These are phyloP conservation scores for Coriolopsis trogii DNA, from an alignment of 1,284 basidiomycete genomes.

Conservation along the genomic window DNA sequence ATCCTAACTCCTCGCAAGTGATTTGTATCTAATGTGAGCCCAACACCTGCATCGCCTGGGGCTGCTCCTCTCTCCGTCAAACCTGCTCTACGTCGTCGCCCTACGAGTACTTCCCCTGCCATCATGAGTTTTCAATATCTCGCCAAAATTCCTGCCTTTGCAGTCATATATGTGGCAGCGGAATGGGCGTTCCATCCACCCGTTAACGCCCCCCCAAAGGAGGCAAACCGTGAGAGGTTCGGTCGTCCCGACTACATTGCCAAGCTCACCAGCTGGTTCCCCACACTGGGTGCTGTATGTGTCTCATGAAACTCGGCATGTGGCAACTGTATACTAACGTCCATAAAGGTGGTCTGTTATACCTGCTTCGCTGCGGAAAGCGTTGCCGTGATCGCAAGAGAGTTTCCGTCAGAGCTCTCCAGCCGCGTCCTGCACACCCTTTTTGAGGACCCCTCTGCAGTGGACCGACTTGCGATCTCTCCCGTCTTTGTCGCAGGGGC, in stretches of 20 bases:
- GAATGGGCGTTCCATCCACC: background rate
- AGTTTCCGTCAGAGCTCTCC: conserved; percentile 1
- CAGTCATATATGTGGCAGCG: background rate
- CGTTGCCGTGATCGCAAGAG: conserved; percentile 1
- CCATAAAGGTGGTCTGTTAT: background rate
- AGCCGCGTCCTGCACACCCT: background rate
- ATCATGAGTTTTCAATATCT: background rate
- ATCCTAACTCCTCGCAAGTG: too few relatives aligned
- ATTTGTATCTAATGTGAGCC: too few relatives aligned
- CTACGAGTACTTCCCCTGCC: too few relatives aligned
- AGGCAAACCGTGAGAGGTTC: background rate
- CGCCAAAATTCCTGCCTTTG: background rate
- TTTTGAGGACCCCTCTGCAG: background rate
- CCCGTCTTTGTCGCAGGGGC: background rate
- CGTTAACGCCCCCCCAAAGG: background rate
- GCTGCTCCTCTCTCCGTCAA: too few relatives aligned
- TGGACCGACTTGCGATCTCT: background rate
- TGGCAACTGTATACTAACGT: background rate
- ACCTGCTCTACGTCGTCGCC: too few relatives aligned
- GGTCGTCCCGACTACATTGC: background rate
- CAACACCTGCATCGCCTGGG: too few relatives aligned
- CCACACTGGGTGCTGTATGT: background rate
- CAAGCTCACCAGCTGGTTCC: background rate
- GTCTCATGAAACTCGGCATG: background rate
- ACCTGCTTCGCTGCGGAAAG: background rate